These are phyloP conservation scores for Microcyclospora pomicola DNA, from an alignment of 2,329 filamentous ascomycete species.

Conservation along the genomic window DNA sequence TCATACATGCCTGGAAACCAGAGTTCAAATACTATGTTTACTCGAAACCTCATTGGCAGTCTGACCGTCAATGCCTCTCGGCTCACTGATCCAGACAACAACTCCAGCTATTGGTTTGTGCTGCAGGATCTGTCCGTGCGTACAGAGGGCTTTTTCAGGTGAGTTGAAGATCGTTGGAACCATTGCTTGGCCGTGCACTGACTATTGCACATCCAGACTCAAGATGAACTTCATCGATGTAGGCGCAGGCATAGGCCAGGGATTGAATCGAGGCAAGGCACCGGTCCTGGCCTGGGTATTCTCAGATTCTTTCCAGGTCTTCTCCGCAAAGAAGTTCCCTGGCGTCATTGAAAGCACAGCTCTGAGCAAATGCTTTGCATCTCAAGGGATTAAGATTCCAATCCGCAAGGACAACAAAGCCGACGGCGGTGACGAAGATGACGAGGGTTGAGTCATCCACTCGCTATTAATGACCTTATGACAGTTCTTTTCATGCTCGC, in stretches of 20 bases:
- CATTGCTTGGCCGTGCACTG: neutral
- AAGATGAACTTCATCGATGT: slow-evolving; percentile 78
- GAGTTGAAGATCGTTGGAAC: slow-evolving; percentile 18
- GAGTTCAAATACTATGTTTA: slow-evolving; percentile 58
- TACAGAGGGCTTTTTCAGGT: slow-evolving; percentile 85
- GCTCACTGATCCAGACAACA: slow-evolving; percentile 62
- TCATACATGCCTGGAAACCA: neutral
- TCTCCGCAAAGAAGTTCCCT: slow-evolving; percentile 94
- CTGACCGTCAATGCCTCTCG: slow-evolving; percentile 78
- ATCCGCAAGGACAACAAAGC: slow-evolving; percentile 66
- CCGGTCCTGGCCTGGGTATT: slow-evolving; percentile 76
- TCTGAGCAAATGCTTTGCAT: slow-evolving; percentile 82
- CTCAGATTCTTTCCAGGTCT: slow-evolving; percentile 83
- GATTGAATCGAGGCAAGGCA: slow-evolving; percentile 60
- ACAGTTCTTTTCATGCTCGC: neutral
- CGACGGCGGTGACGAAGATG: slow-evolving; percentile 31
- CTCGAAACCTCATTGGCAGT: slow-evolving; percentile 85
- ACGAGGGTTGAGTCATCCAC: slow-evolving; percentile 9
- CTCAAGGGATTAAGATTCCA: slow-evolving; percentile 91
- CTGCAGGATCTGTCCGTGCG: slow-evolving; percentile 89
- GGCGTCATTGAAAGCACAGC: slow-evolving; percentile 89
- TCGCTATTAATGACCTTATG: slow-evolving; percentile 1
- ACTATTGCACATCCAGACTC: slow-evolving; percentile 28
- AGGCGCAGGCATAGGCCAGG: slow-evolving; percentile 33
- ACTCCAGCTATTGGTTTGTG: slow-evolving; percentile 91